phyloP scores from a whole-genome alignment of 331 rosid species.

The Phaseolus coccineus region DNA sequence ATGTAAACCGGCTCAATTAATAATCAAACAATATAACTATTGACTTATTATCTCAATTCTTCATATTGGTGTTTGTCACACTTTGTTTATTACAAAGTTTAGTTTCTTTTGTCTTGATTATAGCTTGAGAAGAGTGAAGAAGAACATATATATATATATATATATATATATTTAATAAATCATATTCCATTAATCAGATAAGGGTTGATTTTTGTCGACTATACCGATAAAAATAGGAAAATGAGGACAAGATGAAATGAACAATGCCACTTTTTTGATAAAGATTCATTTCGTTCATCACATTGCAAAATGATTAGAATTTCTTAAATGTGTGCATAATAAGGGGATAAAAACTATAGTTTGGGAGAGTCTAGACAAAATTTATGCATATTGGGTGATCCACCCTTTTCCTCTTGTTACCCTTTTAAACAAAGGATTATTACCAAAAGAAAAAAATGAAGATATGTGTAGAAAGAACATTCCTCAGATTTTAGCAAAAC shows the following conservation, averaged over 20 bases:
- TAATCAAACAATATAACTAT: no score
- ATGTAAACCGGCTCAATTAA: no score
- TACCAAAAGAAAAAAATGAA: neutral
- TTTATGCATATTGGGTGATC: neutral
- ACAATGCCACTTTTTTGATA: neutral
- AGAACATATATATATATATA: no score
- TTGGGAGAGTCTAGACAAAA: neutral
- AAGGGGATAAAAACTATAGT: neutral
- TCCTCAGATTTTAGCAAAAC: neutral
- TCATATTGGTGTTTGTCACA: neutral
- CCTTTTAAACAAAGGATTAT: no score
- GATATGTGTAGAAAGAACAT: neutral
- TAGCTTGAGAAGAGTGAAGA: neutral
- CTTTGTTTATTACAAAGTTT: neutral
- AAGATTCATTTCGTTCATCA: conserved; percentile 21
- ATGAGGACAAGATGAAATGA: neutral
- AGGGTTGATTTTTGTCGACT: conserved; percentile 36
- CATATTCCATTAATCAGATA: neutral
- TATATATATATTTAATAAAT: conserved; percentile 10
- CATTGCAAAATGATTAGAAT: conserved; percentile 3
- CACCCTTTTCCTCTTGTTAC: neutral
- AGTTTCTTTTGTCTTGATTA: conserved; percentile 1
- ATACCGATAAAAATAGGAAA: conserved; percentile 18
- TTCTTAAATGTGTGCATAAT: neutral
- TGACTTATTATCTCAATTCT: no score